phyloP scores from a whole-genome alignment of 2,329 filamentous ascomycete genomes.

The Aspergillus sp. region DNA sequence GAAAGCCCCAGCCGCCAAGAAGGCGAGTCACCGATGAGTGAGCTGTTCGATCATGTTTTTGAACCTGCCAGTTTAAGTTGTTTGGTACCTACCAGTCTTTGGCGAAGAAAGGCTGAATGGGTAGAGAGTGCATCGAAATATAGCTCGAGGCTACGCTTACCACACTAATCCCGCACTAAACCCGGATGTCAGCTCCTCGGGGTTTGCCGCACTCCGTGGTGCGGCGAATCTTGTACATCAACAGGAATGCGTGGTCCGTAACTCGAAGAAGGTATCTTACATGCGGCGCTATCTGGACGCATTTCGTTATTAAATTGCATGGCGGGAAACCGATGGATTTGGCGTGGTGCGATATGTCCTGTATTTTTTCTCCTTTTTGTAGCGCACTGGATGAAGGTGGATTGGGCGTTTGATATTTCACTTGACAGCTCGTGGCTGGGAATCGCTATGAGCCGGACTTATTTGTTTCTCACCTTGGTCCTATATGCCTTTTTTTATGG shows the following conservation, averaged over 20 bases:
- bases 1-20: constrained; percentile 50
- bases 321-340: not conserved
- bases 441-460: constrained; percentile 7
- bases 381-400: constrained; percentile 10
- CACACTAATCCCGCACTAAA: not conserved
- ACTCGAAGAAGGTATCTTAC: not conserved
- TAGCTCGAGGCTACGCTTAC: not conserved
- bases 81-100: not conserved
- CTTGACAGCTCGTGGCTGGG: constrained; percentile 3
- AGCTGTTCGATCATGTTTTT: constrained; percentile 1
- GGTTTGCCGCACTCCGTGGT: not conserved
- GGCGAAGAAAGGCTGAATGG: not conserved
- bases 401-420: constrained; percentile 11
- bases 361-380: constrained; percentile 5
- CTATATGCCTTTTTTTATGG: constrained; percentile 1
- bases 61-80: not conserved
- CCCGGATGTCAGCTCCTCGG: not conserved
- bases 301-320: not conserved
- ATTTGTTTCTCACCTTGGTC: constrained; percentile 9
- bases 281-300: not conserved
- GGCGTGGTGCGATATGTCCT: not conserved
- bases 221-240: not conserved
- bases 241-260: not conserved
- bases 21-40: constrained; percentile 36
- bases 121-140: not conserved